phyloP scores from a whole-genome alignment of 2,329 filamentous ascomycete genomes.

The Myotisia sp. region DNA sequence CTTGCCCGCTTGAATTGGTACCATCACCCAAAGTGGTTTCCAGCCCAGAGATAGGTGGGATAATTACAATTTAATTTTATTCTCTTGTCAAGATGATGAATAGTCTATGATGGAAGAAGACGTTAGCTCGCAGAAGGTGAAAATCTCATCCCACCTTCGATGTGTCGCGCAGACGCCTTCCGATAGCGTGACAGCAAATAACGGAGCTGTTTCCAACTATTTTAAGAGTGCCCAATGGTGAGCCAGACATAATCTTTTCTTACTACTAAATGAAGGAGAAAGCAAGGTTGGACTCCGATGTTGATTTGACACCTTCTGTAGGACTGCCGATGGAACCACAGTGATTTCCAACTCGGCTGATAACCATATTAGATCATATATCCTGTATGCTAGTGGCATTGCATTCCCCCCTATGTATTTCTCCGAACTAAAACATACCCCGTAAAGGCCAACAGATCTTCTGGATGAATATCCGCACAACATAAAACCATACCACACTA shows the following conservation, averaged over 20 bases:
- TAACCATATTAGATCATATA: conserved; percentile 38
- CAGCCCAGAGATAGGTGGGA: too few relatives aligned
- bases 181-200: neutral
- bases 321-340: conserved; percentile 44
- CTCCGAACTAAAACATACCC: neutral
- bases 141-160: too few relatives aligned
- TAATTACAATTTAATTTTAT: too few relatives aligned
- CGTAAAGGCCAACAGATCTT: conserved; percentile 33
- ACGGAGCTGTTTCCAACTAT: conserved; percentile 17
- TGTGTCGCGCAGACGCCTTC: neutral
- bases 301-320: conserved; percentile 13
- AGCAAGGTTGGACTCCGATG: too few relatives aligned
- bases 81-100: too few relatives aligned
- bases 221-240: conserved; percentile 36
- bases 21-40: too few relatives aligned
- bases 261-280: neutral
- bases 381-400: conserved; percentile 32
- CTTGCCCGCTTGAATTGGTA: too few relatives aligned
- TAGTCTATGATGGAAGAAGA: too few relatives aligned
- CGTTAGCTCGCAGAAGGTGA: too few relatives aligned
- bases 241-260: conserved; percentile 6
- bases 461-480: conserved; percentile 28
- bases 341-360: conserved; percentile 41
- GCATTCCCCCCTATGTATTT: neutral
- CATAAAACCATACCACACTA: conserved; percentile 34